Evolutionary conservation across 352 stramenopile species (phyloP).

Genomic region (Globisporangium perplexum): DNA sequence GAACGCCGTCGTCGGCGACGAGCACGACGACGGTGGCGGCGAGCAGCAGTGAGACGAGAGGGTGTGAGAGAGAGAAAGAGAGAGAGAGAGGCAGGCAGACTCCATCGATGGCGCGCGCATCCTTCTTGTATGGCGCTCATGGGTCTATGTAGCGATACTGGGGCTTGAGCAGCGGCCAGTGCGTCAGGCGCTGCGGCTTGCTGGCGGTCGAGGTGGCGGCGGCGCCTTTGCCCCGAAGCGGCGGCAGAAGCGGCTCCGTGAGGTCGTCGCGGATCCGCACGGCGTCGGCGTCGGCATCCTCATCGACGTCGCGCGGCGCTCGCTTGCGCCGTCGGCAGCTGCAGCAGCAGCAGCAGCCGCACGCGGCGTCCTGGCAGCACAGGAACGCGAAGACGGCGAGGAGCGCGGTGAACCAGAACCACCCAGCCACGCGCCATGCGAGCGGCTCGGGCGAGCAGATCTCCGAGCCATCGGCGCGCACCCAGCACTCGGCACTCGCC

Average conservation of each 20-base stretch:
- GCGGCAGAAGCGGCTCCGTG: conserved; percentile 13
- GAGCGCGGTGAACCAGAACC: conserved; percentile 64
- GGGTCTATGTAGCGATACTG: conserved; percentile 44
- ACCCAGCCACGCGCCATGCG: conserved; percentile 46
- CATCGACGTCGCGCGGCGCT: background rate
- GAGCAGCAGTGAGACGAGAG: conserved; percentile 6
- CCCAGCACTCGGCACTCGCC: conserved; percentile 49
- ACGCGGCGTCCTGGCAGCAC: conserved; percentile 28
- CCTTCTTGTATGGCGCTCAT: background rate
- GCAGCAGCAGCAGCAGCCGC: conserved; percentile 13
- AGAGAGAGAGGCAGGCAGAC: background rate
- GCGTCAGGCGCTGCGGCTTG: conserved; percentile 6
- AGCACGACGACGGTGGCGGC: conserved; percentile 14
- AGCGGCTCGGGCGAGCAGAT: conserved; percentile 47
- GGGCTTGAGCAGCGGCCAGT: conserved; percentile 20
- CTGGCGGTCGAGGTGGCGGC: conserved; percentile 5
- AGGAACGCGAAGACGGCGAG: conserved; percentile 28
- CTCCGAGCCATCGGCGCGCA: conserved; percentile 38
- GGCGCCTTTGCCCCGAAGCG: background rate
- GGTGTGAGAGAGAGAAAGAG: conserved; percentile 2
- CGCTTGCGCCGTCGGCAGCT: background rate
- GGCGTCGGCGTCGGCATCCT: conserved; percentile 6
- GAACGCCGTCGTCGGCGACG: conserved; percentile 3
- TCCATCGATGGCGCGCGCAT: background rate
- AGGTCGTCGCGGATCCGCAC: background rate